These are phyloP conservation scores for Brettanomyces naardenensis DNA, from an alignment of 805 yeast species.

Conservation along the genomic window DNA sequence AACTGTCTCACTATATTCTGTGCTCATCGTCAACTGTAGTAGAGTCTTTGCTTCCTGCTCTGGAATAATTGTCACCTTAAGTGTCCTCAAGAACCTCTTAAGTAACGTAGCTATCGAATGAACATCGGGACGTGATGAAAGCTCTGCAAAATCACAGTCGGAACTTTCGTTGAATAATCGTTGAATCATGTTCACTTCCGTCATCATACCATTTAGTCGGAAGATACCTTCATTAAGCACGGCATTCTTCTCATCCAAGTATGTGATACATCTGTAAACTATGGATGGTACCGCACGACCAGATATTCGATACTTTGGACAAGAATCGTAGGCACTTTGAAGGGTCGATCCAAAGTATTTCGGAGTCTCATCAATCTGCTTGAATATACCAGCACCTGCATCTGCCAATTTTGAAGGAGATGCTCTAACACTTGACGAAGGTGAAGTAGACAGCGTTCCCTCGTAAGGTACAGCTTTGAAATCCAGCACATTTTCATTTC, in stretches of 20 bases:
- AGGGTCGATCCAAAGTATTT: slow-evolving; percentile 60
- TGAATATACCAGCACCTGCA: slow-evolving; percentile 11
- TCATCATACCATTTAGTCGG: slow-evolving; percentile 82
- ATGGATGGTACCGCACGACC: slow-evolving; percentile 60
- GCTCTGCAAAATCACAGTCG: slow-evolving; percentile 58
- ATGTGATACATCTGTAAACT: slow-evolving; percentile 66
- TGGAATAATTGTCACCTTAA: slow-evolving; percentile 65
- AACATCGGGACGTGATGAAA: slow-evolving; percentile 41
- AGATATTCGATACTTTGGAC: slow-evolving; percentile 36
- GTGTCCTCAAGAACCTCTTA: slow-evolving; percentile 71
- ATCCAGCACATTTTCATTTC: slow-evolving; percentile 16
- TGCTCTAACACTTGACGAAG: background rate
- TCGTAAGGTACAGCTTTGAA: slow-evolving; percentile 28
- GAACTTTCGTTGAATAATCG: slow-evolving; percentile 57
- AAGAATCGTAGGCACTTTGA: slow-evolving; percentile 40
- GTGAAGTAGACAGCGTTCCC: slow-evolving; percentile 8
- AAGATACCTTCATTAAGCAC: slow-evolving; percentile 87
- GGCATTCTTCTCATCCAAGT: slow-evolving; percentile 57
- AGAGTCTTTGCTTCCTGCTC: slow-evolving; percentile 28
- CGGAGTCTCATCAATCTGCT: slow-evolving; percentile 14
- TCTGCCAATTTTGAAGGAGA: background rate
- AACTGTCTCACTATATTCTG: slow-evolving; percentile 15
- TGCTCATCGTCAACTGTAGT: slow-evolving; percentile 24
- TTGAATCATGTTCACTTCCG: slow-evolving; percentile 61
- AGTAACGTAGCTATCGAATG: slow-evolving; percentile 83